A percentile compares a stretch with the other conserved stretches of the same genome.
phyloP scores from a whole-genome alignment of 2,329 filamentous ascomycete genomes.

The Ceratocystis lukuohia region DNA sequence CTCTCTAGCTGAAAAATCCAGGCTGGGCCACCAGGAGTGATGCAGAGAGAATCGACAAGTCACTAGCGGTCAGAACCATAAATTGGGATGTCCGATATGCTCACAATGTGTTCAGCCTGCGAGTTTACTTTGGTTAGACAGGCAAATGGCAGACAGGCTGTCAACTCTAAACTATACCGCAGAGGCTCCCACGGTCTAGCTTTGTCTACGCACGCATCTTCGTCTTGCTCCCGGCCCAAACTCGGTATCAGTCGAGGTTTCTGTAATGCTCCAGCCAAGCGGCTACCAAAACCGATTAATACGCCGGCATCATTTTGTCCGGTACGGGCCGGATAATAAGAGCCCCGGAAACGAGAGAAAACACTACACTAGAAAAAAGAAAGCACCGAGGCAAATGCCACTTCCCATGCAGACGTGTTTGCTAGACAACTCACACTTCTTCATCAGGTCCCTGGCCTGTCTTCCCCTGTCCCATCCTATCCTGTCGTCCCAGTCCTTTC shows the following conservation, averaged over 20 bases:
- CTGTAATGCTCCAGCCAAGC: not conserved
- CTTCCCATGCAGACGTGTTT: not conserved
- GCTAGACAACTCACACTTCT: no score
- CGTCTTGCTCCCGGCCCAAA: no score
- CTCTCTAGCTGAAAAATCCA: no score
- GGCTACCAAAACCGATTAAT: not conserved
- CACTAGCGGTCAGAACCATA: not conserved
- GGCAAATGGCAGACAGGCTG: no score
- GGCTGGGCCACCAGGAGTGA: not conserved
- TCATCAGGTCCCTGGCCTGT: not conserved
- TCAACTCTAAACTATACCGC: no score
- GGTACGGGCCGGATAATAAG: not conserved
- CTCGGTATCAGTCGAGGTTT: no score
- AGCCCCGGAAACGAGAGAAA: not conserved
- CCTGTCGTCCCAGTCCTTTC: not conserved
- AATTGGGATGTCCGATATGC: not conserved
- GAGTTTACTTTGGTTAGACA: not conserved
- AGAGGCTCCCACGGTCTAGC: no score
- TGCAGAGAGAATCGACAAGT: not conserved
- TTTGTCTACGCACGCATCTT: no score
- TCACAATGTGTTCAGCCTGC: not conserved
- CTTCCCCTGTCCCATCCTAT: not conserved
- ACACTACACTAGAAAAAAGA: not conserved
- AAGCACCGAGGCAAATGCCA: not conserved
- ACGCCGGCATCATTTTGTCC: not conserved